phyloP scores from a whole-genome alignment of 495 filamentous ascomycete genomes.

The Hyaloscypha bicolor region DNA sequence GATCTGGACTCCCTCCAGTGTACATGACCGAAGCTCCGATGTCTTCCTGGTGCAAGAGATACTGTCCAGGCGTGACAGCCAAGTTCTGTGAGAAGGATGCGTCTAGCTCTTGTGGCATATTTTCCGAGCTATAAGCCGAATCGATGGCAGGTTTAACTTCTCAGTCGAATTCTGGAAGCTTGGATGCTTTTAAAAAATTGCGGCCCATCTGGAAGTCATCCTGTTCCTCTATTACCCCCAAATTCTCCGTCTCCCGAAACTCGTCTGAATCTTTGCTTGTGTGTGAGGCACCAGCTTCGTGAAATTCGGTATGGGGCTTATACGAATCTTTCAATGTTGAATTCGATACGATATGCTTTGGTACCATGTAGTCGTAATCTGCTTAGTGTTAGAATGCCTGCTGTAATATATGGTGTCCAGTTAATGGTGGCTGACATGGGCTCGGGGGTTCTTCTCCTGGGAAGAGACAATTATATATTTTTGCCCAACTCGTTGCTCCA shows the following conservation, averaged over 20 bases:
- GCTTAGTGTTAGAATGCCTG: neutral
- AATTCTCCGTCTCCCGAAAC: neutral
- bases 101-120: neutral
- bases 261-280: neutral
- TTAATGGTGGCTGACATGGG: neutral
- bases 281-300: neutral
- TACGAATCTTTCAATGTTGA: neutral
- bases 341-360: neutral
- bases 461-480: constrained; percentile 1
- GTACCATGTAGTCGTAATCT: constrained; percentile 2
- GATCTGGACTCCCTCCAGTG: neutral
- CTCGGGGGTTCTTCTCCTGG: neutral
- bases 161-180: neutral
- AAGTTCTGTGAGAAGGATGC: neutral
- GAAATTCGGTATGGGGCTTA: neutral
- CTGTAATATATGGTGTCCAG: neutral
- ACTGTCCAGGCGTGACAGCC: neutral
- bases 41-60: neutral
- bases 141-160: neutral
- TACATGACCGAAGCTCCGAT: neutral
- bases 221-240: neutral
- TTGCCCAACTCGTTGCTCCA: neutral
- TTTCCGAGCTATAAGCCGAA: neutral
- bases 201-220: too few relatives aligned
- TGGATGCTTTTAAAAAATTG: too few relatives aligned